Base-by-base conservation (phyloP, 148 eudicot species). In the Chenopodium quinoa region DNA sequence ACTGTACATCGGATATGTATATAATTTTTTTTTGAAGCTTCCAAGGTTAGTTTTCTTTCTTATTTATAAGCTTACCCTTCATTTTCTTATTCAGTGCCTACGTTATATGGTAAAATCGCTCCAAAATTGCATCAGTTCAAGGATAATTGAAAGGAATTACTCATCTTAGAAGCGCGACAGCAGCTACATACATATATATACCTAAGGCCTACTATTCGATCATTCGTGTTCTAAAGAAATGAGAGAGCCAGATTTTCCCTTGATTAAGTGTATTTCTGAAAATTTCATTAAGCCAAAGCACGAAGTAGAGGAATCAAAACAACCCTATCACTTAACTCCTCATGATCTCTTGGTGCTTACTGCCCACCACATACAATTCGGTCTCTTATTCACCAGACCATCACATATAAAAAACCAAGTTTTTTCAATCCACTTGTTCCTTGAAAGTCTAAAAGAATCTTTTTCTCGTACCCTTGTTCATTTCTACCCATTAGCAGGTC, bases 311-410 rank as follows among this genome's bases (percentile, higher is more conserved):
- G 81, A 71, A 29, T 71, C 81, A 12, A 82, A 82, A 11, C 50
- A 47, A 8, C 65, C 77, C 3, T 13, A 56, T 47, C 23, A 77
- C 63, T 77, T 82, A 46, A n/a, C 80, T 58, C 78, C 81, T 47
- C 7, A 34, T n/a, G 85, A 83, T 19, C 75, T 78, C 0, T 2
- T n/a, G 29, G 16, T 48, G 46, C 74, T 78, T 16, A 65, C 85
- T 20, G 1, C 29, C 14, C 78, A 31, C 0, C 62, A 73, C 81
- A 83, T 64, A n/a, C 85, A 83, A 71, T 72, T 31, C 12, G 85
- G 85, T 50, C 85, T 73, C 71, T 4, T 82, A 1, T 82, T 82
- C 77, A 11, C 50, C 48, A 82, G 62, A 47, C 76, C 80, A 10
- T 77, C 71, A 40, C 11, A 58, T 4, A 0, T 37, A 2, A 58